Evolutionary conservation across 768 basidiomycete genomes (phyloP).

Genomic region (Pleurotus djamor): DNA sequence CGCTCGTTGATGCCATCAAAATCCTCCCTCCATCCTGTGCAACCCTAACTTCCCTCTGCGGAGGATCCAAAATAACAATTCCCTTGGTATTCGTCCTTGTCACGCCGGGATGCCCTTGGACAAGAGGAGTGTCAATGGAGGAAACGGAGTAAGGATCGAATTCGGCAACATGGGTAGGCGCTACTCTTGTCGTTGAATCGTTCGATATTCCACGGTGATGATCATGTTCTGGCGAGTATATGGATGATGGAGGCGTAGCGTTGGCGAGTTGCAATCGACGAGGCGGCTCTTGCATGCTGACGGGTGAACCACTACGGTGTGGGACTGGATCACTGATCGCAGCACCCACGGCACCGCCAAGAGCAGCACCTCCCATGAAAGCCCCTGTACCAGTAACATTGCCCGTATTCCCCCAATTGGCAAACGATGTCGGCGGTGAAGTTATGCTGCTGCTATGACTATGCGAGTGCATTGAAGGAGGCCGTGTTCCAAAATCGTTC

Average conservation of each 20-base stretch:
- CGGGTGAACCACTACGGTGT: conserved; percentile 36
- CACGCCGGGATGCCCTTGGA: not conserved
- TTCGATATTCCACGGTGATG: conserved; percentile 1
- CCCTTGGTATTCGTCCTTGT: conserved; percentile 5
- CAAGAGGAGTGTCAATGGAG: conserved; percentile 5
- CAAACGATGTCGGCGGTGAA: conserved; percentile 13
- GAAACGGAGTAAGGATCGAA: conserved; percentile 2
- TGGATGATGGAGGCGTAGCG: conserved; percentile 24
- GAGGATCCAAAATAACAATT: conserved; percentile 5
- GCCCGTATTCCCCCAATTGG: conserved; percentile 7
- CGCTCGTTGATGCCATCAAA: not conserved
- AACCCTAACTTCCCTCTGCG: conserved; percentile 6
- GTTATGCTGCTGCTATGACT: conserved; percentile 15
- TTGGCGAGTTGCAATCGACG: conserved; percentile 36
- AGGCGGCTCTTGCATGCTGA: conserved; percentile 35
- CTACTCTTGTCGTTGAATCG: not conserved
- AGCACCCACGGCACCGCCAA: conserved; percentile 11
- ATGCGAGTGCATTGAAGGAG: conserved; percentile 11
- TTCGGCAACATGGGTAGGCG: not conserved
- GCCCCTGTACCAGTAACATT: conserved; percentile 11
- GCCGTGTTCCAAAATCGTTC: conserved; percentile 13
- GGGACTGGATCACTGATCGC: conserved; percentile 14
- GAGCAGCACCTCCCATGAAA: conserved; percentile 15
- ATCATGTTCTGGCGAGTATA: not conserved
- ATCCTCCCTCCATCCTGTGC: conserved; percentile 2